Conservation (phyloP, 2,329 filamentous ascomycete genomes). For the Rhynchosporium agropyri region DNA sequence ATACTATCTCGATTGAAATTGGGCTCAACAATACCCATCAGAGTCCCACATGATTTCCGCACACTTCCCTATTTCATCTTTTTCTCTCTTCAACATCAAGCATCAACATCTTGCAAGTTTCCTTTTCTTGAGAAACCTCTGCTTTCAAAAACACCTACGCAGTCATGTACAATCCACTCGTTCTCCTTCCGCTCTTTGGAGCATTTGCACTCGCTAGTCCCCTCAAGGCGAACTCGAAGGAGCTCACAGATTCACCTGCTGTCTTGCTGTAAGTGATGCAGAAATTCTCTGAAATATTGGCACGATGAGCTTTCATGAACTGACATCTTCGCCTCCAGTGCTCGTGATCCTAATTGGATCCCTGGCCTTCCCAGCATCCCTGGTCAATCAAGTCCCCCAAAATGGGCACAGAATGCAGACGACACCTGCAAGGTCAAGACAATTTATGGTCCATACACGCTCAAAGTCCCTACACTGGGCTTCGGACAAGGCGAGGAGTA, state of each 20-base stretch:
- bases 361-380: no score
- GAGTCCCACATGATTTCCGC: neutral
- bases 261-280: constrained; percentile 1
- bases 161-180: constrained; percentile 7
- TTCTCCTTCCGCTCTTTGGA: constrained; percentile 8
- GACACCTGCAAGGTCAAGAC: constrained; percentile 4
- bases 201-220: constrained; percentile 11
- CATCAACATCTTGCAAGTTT: neutral
- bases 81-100: neutral
- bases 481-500: constrained; percentile 7
- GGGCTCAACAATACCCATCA: neutral
- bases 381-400: neutral
- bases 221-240: neutral
- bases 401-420: neutral
- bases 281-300: neutral
- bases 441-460: constrained; percentile 2
- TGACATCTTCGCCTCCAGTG: neutral
- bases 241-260: constrained; percentile 8
- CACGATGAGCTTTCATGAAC: neutral
- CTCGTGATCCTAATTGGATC: neutral
- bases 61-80: neutral
- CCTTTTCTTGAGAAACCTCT: neutral
- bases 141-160: neutral
- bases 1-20: neutral
- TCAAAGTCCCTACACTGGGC: neutral